phyloP scores from a whole-genome alignment of 2,329 filamentous ascomycete species.

The Boeremia exigua region DNA sequence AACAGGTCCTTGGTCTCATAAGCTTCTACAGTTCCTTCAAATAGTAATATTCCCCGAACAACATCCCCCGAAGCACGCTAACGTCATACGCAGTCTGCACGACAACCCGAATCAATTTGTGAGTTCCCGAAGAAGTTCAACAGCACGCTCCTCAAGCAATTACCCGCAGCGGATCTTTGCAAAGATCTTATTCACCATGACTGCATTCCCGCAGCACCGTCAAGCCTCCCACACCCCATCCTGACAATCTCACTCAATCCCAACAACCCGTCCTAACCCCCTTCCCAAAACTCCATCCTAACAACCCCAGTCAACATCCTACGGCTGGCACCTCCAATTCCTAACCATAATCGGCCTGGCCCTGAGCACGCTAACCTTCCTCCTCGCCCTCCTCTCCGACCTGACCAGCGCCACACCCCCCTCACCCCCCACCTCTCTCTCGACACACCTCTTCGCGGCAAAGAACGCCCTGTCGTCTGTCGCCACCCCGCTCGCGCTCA shows the following conservation, averaged over 20 bases:
- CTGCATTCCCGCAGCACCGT: too few relatives aligned
- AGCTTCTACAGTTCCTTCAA: conserved; percentile 55
- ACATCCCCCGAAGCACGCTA: conserved; percentile 12
- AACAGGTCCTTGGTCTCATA: conserved; percentile 48
- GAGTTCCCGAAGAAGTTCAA: conserved; percentile 5
- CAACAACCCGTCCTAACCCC: not conserved
- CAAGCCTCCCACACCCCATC: too few relatives aligned
- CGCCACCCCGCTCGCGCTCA: conserved; percentile 71
- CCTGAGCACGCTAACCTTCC: conserved; percentile 67
- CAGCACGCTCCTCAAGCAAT: not conserved
- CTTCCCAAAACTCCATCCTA: conserved; percentile 49
- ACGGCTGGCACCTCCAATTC: conserved; percentile 74
- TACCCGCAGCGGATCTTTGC: not conserved
- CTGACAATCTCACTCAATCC: too few relatives aligned
- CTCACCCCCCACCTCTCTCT: not conserved
- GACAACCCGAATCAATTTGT: conserved; percentile 41
- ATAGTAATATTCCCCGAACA: conserved; percentile 33
- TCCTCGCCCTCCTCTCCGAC: conserved; percentile 68
- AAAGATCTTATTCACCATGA: not conserved
- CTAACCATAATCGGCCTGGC: conserved; percentile 75
- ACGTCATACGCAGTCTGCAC: conserved; percentile 31
- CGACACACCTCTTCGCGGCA: conserved; percentile 55
- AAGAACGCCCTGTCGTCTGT: conserved; percentile 73
- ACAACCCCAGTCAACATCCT: conserved; percentile 47
- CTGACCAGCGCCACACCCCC: conserved; percentile 39